phyloP scores from a whole-genome alignment of 768 basidiomycete species.

The Rhizopogon salebrosus region DNA sequence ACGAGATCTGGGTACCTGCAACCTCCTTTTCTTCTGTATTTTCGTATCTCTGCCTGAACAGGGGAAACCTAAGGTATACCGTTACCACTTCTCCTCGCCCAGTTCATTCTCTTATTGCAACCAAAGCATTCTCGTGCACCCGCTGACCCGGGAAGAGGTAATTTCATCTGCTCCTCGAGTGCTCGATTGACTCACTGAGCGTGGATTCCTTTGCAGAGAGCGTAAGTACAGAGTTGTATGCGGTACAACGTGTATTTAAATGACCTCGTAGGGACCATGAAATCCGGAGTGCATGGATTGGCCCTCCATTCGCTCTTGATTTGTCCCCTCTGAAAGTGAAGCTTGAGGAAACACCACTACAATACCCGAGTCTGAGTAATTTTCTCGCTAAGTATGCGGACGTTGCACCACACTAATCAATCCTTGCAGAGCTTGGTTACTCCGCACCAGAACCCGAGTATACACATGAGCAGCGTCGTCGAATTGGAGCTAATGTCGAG shows the following conservation, averaged over 20 bases:
- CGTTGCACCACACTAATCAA: neutral
- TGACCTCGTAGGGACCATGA: constrained; percentile 55
- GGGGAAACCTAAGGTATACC: constrained; percentile 60
- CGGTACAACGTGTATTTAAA: neutral
- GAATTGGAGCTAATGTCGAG: constrained; percentile 59
- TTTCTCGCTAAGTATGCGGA: constrained; percentile 16
- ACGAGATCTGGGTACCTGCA: constrained; percentile 76
- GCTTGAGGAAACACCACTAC: constrained; percentile 52
- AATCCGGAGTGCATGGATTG: constrained; percentile 67
- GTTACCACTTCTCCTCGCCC: neutral
- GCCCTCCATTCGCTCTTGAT: constrained; percentile 64
- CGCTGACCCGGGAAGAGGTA: constrained; percentile 67
- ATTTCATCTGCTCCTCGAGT: neutral
- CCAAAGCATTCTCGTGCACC: constrained; percentile 65
- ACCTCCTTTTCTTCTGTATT: constrained; percentile 74
- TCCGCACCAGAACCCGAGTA: constrained; percentile 46
- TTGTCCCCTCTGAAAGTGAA: constrained; percentile 49
- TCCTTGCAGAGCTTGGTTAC: constrained; percentile 57
- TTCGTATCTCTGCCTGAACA: constrained; percentile 67
- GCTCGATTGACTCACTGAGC: neutral
- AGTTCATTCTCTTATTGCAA: neutral
- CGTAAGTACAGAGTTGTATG: constrained; percentile 30
- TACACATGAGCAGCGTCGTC: constrained; percentile 56
- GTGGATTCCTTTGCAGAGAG: constrained; percentile 33
- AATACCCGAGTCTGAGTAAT: constrained; percentile 64